Conservation (phyloP, 106 monocot species). For the Phalaenopsis equestris region DNA sequence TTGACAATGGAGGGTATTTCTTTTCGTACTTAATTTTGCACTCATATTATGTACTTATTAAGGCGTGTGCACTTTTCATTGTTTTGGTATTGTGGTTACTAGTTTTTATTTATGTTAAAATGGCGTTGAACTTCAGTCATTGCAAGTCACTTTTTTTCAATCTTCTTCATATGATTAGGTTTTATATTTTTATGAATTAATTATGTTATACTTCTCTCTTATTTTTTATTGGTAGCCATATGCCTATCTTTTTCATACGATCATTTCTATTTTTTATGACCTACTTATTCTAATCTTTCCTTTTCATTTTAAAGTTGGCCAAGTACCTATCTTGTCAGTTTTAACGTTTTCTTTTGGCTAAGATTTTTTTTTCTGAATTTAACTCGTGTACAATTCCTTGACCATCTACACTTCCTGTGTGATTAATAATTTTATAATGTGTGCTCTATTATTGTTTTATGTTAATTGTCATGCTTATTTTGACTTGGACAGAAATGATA, state of each 20-base stretch:
- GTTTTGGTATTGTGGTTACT: not conserved
- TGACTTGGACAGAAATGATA: not conserved
- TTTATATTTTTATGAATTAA: not conserved
- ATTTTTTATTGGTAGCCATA: not conserved
- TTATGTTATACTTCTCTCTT: not conserved
- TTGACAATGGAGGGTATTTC: slow-evolving; percentile 95
- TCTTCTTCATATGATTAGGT: not conserved
- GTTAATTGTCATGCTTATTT: not conserved
- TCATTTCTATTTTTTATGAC: no score
- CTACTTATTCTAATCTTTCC: no score
- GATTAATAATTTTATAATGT: not conserved
- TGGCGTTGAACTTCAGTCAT: not conserved
- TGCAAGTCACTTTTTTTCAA: not conserved
- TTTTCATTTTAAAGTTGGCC: no score
- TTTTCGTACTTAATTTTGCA: slow-evolving; percentile 2
- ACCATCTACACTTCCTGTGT: not conserved
- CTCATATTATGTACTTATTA: not conserved
- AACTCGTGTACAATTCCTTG: not conserved
- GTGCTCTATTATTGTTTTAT: not conserved
- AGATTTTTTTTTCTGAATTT: not conserved
- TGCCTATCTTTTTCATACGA: not conserved
- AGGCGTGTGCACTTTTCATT: not conserved
- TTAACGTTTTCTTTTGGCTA: not conserved
- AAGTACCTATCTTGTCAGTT: no score
- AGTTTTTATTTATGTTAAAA: not conserved